Base-by-base conservation (phyloP, 2,329 filamentous ascomycete species). In the Fonsecaea multimorphosa region DNA sequence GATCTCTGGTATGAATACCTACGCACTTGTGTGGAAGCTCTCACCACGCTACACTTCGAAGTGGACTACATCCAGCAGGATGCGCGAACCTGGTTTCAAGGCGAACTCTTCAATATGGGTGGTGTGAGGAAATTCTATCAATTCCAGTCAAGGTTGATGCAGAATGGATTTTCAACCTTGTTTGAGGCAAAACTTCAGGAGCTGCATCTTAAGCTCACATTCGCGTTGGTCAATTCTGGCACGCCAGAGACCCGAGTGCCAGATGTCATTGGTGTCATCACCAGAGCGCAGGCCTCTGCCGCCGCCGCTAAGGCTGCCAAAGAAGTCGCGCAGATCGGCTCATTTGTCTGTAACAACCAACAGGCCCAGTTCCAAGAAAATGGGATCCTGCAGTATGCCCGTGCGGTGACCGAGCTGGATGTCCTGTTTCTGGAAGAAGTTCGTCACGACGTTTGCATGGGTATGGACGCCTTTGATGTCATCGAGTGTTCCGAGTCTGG, bases 401-500 rank as follows among this genome's bases (percentile, higher is more conserved):
- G 56, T 22, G 61, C 65, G 4, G 65, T 64, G 52, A 67, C 65
- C 24, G 65, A 64, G 34, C 24, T 67, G n/a, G 65, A 67, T 9
- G 58, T 67, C 12, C 61, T 46, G 9, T 64, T 67, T 36, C 53
- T 67, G 2, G 65, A 67, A 61, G 61, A 64, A 34, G 34, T 67
- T 24, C 65, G 65, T 5, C 52, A 64, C 12, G 65, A 67, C 38
- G 55, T 58, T 22, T 58, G 49, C 32, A 44, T 64, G 22, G 84
- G 84, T 8, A 86, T 86, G 82, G 83, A 86, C 65, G 84, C 84
- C 0, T 84, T 84, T 29, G 82, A 81, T 52, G 78, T 76, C 24
- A 76, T 85, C 31, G 79, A 80, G 69, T 74, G 75, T 24, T 75
- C 80, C 24, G 79, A 80, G n/a, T 74, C 75, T 0, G 72, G 76